Percentiles rank a stretch among this genome's conserved stretches.
Conservation (phyloP, 1,139 yeast genomes). For the Suhomyces atakaporum region DNA sequence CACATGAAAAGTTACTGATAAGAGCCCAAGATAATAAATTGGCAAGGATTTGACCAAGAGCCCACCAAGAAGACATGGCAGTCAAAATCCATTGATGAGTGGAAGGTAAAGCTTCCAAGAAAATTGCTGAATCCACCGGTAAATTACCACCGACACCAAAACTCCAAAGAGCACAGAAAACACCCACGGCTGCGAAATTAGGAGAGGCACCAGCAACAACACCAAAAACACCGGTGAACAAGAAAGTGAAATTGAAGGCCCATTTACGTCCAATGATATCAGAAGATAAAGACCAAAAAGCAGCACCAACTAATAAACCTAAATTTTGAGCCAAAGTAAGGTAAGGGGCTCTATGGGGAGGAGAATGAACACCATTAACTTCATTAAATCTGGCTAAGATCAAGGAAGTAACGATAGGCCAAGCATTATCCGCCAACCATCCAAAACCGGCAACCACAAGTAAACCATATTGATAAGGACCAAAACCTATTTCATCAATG, state of each 20-base stretch:
- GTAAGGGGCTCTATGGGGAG: conserved; percentile 37
- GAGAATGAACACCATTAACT: conserved; percentile 41
- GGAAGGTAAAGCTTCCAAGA: conserved; percentile 43
- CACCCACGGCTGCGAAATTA: conserved; percentile 42
- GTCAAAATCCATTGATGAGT: conserved; percentile 43
- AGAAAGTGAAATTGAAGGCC: conserved; percentile 47
- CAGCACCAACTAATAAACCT: conserved; percentile 45
- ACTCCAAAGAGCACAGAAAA: conserved; percentile 43
- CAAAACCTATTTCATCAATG: conserved; percentile 46
- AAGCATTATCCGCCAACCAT: conserved; percentile 47
- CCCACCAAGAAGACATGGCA: conserved; percentile 49
- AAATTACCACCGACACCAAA: conserved; percentile 50
- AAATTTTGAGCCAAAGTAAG: conserved; percentile 45
- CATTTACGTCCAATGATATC: conserved; percentile 46
- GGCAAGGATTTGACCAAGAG: conserved; percentile 43
- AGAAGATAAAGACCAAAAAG: conserved; percentile 43
- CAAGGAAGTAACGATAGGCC: conserved; percentile 44
- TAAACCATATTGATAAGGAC: conserved; percentile 43
- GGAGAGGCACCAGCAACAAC: conserved; percentile 42
- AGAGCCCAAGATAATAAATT: conserved; percentile 45
- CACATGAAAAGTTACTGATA: conserved; percentile 41
- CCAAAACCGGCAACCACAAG: conserved; percentile 48
- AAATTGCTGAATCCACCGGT: conserved; percentile 49
- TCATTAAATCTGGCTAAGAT: conserved; percentile 38
- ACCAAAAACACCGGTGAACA: conserved; percentile 43